A percentile compares a stretch with the other conserved stretches of the same genome.
Conservation (phyloP, 2,329 filamentous ascomycete species). For the Ceratocystis harringtonii region DNA sequence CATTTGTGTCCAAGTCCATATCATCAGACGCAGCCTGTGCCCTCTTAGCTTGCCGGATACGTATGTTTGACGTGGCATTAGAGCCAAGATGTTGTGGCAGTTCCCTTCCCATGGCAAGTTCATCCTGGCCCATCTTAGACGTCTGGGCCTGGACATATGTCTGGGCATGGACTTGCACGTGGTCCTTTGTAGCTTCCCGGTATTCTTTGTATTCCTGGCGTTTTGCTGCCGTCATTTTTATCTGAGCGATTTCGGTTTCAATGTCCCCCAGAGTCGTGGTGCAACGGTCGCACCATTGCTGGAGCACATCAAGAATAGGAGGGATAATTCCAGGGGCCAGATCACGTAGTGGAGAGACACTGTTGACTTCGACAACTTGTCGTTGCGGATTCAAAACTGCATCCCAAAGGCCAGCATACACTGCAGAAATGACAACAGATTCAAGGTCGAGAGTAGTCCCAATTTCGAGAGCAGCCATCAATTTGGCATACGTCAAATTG, state of each 20-base stretch:
- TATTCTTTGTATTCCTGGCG: slow-evolving; percentile 17
- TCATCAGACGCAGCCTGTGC: slow-evolving; percentile 31
- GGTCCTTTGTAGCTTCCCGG: neutral
- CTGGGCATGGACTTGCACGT: neutral
- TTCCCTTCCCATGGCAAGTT: neutral
- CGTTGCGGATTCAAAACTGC: slow-evolving; percentile 71
- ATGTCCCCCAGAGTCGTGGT: slow-evolving; percentile 56
- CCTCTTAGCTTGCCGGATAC: slow-evolving; percentile 11
- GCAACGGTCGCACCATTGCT: slow-evolving; percentile 67
- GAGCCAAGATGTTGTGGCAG: slow-evolving; percentile 3
- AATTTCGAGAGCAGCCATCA: slow-evolving; percentile 54
- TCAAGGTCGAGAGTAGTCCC: slow-evolving; percentile 57
- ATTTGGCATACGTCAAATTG: slow-evolving; percentile 57
- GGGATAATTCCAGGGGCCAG: slow-evolving; percentile 59
- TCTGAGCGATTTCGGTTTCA: slow-evolving; percentile 51
- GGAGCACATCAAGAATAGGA: slow-evolving; percentile 50
- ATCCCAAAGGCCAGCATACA: slow-evolving; percentile 70
- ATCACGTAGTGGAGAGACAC: slow-evolving; percentile 75
- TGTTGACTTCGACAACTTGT: slow-evolving; percentile 59
- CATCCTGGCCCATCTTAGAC: neutral
- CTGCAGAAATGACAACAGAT: slow-evolving; percentile 68
- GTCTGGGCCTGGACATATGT: neutral
- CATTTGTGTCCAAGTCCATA: slow-evolving; percentile 42
- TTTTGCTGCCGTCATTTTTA: slow-evolving; percentile 21
- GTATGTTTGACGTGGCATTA: neutral